These are phyloP conservation scores for Papiliotrema terrestris DNA, from an alignment of 1,284 basidiomycete species.

Conservation along the genomic window DNA sequence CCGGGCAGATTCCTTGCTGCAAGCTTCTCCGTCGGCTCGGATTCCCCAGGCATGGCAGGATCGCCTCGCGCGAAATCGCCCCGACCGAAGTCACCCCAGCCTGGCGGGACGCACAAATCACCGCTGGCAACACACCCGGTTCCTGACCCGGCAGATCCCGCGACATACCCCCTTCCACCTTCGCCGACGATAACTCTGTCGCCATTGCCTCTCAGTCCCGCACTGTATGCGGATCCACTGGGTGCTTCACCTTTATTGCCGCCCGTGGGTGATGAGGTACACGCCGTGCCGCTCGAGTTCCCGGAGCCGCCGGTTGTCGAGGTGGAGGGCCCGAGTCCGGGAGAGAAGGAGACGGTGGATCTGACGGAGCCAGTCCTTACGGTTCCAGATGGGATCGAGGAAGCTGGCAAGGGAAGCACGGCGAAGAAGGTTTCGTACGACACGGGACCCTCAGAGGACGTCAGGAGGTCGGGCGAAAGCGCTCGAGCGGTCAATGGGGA, in stretches of 20 bases:
- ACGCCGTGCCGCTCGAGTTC: neutral
- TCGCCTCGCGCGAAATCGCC: slow-evolving; percentile 13
- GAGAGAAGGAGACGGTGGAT: neutral
- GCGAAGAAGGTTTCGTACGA: neutral
- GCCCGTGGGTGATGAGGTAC: neutral
- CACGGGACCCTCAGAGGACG: neutral
- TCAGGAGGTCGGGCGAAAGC: neutral
- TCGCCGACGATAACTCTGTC: slow-evolving; percentile 16
- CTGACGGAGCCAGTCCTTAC: neutral
- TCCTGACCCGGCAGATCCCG: slow-evolving; percentile 16
- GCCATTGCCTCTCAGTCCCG: slow-evolving; percentile 3
- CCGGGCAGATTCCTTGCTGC: slow-evolving; percentile 9
- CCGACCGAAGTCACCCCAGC: neutral
- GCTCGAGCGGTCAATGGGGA: neutral
- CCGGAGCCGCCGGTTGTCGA: neutral
- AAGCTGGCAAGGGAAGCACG: neutral
- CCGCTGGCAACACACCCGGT: neutral
- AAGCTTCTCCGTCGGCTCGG: slow-evolving; percentile 18
- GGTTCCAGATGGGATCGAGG: neutral
- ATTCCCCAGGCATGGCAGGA: slow-evolving; percentile 10
- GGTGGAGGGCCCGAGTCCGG: slow-evolving; percentile 7
- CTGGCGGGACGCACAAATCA: neutral
- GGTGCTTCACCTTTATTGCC: slow-evolving; percentile 23
- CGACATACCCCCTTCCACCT: slow-evolving; percentile 32
- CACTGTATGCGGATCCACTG: slow-evolving; percentile 22